A percentile compares a stretch with the other conserved stretches of the same genome.
phyloP scores from a whole-genome alignment of 805 yeast genomes.

The Wickerhamiella allomyrinae region DNA sequence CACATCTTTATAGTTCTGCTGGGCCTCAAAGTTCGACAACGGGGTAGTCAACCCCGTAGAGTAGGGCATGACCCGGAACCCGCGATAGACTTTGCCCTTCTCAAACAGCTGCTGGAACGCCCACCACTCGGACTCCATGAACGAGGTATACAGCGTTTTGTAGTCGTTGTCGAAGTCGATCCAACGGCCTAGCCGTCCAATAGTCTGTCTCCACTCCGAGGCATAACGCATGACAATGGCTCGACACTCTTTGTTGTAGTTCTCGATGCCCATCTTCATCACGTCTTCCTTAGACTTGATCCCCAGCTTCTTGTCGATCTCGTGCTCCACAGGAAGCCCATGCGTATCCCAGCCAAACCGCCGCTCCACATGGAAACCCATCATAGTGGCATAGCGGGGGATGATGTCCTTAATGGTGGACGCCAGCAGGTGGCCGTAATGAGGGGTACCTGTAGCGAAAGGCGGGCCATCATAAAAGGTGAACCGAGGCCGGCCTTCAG shows the following conservation, averaged over 20 bases:
- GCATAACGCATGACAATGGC: constrained; percentile 96
- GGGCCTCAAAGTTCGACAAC: constrained; percentile 94
- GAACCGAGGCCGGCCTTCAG: constrained; percentile 74
- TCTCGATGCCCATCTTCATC: constrained; percentile 81
- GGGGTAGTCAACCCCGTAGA: constrained; percentile 97
- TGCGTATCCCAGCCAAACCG: constrained; percentile 99
- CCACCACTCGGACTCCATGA: constrained; percentile 99
- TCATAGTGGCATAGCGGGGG: constrained; percentile 97
- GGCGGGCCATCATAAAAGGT: constrained; percentile 99
- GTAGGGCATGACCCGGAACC: constrained; percentile 96
- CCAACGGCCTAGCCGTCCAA: constrained; percentile 96
- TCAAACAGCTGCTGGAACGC: constrained; percentile 78
- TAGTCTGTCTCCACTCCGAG: constrained; percentile 83
- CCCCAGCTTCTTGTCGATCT: constrained; percentile 92
- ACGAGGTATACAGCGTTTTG: constrained; percentile 87
- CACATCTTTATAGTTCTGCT: constrained; percentile 94
- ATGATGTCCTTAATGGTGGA: constrained; percentile 95
- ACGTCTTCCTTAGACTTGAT: constrained; percentile 91
- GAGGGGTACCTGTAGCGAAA: constrained; percentile 98
- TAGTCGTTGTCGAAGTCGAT: constrained; percentile 97
- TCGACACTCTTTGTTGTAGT: constrained; percentile 89
- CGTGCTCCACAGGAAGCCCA: constrained; percentile 97
- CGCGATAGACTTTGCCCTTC: constrained; percentile 84
- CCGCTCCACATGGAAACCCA: constrained; percentile 89
- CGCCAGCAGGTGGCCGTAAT: constrained; percentile 93